A percentile compares a stretch with the other conserved stretches of the same genome.
Conservation (phyloP, 192 early-diverging fungal genomes). For the Spizellomyces sp. region DNA sequence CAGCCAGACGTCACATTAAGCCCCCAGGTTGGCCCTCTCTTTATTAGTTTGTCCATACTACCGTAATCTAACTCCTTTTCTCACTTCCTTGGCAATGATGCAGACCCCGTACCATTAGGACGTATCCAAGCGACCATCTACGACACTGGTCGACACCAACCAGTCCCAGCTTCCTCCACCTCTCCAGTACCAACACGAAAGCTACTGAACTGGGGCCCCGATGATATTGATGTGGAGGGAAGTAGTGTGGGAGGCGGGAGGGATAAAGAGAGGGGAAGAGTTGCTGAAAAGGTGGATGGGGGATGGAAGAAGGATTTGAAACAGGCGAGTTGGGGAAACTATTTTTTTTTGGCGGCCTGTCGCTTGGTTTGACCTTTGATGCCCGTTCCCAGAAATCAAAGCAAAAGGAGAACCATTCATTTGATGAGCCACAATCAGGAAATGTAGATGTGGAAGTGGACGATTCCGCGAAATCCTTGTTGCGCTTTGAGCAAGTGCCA, state of each 20-base stretch:
- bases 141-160: background rate
- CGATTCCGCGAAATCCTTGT: background rate
- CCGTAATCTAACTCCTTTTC: background rate
- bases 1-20: slow-evolving; percentile 25
- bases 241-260: background rate
- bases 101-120: slow-evolving; percentile 18
- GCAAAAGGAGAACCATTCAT: background rate
- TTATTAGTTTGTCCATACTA: background rate
- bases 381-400: background rate
- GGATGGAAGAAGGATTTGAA: background rate
- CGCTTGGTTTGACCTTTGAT: background rate
- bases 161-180: background rate
- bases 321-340: background rate
- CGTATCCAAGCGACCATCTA: background rate
- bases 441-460: background rate
- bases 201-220: background rate
- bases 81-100: background rate
- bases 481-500: slow-evolving; percentile 1
- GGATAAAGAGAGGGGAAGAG: too few relatives aligned
- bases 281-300: too few relatives aligned
- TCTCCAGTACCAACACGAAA: background rate
- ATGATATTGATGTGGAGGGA: background rate
- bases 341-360: background rate
- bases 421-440: background rate
- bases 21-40: slow-evolving; percentile 10